phyloP scores from a whole-genome alignment of 2,329 filamentous ascomycete species.

The Colletotrichum sp. region DNA sequence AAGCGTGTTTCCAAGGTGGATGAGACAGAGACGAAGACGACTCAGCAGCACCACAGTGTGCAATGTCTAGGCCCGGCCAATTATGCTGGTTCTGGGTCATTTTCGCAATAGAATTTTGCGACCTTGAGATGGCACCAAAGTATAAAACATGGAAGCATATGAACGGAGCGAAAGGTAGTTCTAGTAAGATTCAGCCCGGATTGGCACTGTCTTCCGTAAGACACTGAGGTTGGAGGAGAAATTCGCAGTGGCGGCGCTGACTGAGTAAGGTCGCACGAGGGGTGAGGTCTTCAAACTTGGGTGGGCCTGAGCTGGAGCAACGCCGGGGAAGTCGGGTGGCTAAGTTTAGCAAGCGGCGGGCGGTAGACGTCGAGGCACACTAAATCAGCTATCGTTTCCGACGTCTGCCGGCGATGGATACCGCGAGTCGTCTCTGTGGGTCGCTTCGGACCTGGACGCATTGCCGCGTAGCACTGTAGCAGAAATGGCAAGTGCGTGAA shows the following conservation, averaged over 20 bases:
- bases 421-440: neutral
- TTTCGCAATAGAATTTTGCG: neutral
- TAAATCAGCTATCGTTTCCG: neutral
- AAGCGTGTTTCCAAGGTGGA: neutral
- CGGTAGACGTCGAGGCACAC: neutral
- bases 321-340: constrained; percentile 1
- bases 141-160: neutral
- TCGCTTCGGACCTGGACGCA: neutral
- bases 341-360: constrained; percentile 13
- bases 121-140: neutral
- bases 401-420: neutral
- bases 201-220: neutral
- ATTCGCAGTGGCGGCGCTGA: neutral
- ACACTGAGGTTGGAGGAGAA: neutral
- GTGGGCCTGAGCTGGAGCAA: neutral
- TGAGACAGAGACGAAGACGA: neutral
- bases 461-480: neutral
- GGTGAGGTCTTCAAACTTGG: neutral
- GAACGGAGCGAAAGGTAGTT: neutral
- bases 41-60: neutral
- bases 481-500: neutral
- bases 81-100: neutral
- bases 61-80: neutral
- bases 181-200: neutral
- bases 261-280: neutral